These are phyloP conservation scores for Hortaea werneckii DNA, from an alignment of 2,329 filamentous ascomycete genomes.

Conservation along the genomic window DNA sequence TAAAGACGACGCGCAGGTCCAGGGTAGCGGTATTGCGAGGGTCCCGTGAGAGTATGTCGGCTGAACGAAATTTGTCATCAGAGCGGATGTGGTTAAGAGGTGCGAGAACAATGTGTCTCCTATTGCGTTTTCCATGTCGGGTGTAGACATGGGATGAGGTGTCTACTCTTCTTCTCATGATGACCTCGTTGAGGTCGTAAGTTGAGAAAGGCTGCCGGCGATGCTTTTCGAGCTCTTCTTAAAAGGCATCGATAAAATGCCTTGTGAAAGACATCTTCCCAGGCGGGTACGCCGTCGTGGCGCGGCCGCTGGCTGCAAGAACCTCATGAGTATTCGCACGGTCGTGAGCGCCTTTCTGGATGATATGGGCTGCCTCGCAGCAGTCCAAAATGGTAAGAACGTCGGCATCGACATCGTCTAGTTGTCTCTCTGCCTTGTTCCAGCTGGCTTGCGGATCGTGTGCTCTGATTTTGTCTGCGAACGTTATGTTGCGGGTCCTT, in stretches of 20 bases:
- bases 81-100: background rate
- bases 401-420: conserved; percentile 25
- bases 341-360: conserved; percentile 10
- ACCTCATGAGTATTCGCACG: background rate
- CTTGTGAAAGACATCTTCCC: background rate
- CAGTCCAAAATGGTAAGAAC: conserved; percentile 30
- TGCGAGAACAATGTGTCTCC: background rate
- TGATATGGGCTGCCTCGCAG: conserved; percentile 28
- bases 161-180: background rate
- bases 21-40: background rate
- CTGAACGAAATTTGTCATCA: background rate
- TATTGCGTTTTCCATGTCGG: background rate
- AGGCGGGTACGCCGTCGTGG: background rate
- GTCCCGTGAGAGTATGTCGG: background rate
- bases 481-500: background rate
- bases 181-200: background rate
- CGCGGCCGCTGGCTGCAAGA: background rate
- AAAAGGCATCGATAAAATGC: background rate
- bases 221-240: background rate
- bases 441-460: conserved; percentile 12
- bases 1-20: background rate
- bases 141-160: background rate
- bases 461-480: background rate
- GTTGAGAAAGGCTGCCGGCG: background rate
- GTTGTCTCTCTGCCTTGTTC: conserved; percentile 24